These are phyloP conservation scores for Thinopyrum elongatum DNA, from an alignment of 176 grass and related monocot species.

Conservation along the genomic window DNA sequence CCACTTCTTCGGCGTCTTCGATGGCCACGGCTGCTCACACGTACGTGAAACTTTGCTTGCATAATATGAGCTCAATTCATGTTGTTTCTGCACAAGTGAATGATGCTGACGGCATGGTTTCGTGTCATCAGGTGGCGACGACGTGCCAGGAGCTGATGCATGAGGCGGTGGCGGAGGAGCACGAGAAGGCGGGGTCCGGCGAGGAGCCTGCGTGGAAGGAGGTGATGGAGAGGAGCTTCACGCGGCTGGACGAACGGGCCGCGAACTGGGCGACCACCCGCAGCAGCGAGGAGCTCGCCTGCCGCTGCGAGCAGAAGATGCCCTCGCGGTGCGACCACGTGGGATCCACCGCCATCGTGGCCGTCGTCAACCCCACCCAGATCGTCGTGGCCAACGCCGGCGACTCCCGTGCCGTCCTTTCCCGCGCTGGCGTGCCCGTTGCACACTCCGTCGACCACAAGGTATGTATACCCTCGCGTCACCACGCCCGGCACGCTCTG, in stretches of 20 bases:
- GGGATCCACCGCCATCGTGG: slow-evolving; percentile 86
- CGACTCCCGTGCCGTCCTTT: slow-evolving; percentile 86
- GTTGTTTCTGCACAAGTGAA: not conserved
- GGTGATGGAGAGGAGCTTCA: slow-evolving; percentile 83
- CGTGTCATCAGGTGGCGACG: slow-evolving; percentile 55
- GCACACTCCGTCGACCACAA: slow-evolving; percentile 86
- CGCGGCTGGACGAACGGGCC: slow-evolving; percentile 62
- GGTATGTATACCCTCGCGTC: slow-evolving; percentile 1
- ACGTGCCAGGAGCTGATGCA: slow-evolving; percentile 74
- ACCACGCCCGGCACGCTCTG: not conserved
- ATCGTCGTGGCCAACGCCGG: slow-evolving; percentile 84
- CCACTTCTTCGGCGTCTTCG: slow-evolving; percentile 92
- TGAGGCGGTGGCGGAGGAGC: slow-evolving; percentile 64
- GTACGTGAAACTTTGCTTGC: slow-evolving; percentile 14
- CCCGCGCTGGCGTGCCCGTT: slow-evolving; percentile 56
- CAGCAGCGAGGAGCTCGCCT: slow-evolving; percentile 40
- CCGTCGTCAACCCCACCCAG: slow-evolving; percentile 45
- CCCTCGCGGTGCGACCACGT: slow-evolving; percentile 77
- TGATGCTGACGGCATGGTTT: slow-evolving; percentile 8
- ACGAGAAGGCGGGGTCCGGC: not conserved
- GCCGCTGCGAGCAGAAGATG: slow-evolving; percentile 76
- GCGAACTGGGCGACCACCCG: slow-evolving; percentile 38
- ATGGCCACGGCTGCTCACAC: slow-evolving; percentile 93
- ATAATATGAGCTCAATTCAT: not conserved
- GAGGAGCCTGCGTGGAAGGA: slow-evolving; percentile 44